Evolutionary conservation across 2,329 filamentous ascomycete genomes (phyloP), one percentile per base, ranked within the genome.

Genomic region (Atkinsonella hypoxylon): DNA sequence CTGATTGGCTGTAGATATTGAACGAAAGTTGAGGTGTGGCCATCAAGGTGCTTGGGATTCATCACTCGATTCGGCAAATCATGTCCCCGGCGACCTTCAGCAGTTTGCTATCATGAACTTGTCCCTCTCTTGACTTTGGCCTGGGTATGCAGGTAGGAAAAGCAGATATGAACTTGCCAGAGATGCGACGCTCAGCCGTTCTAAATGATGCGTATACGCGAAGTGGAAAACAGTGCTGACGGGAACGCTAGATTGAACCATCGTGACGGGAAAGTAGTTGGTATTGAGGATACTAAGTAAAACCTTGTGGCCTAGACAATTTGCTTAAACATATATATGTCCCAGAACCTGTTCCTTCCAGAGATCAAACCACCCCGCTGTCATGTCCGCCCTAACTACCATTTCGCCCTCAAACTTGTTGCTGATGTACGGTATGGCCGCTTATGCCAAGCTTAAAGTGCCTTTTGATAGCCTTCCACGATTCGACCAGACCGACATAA

Each of bases 381-480:
- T 13, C 2, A 38, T 20, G 2, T 4, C 11, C 18, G 30, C 26
- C 12, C 4, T 17, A 20, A 43, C 38, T 46, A 32, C 7, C 43
- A n/a, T 22, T 6, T 45, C 17, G 43, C 30, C 22, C 42, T 34
- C 45, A 53, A 32, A 49, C 44, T 17, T 53, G n/a, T 44, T 39
- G 44, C 32, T 39, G 36, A 5, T 22, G 36, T 32, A 30, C 22
- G 2, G 45, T 42, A 31, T 59, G 55, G 38, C 53, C 53, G 38
- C 61, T 59, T n/a, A 65, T 48, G 4, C 69, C 70, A 13, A 70
- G 59, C 4, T 59, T 56, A 36, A 71, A 64, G 13, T 67, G 61
- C 34, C 83, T 69, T 72, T 89, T 89, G 13, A 70, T 66, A 50
- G 76, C 83, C 68, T 88, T 88, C 82, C 83, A 89, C 0, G 59